Conservation (phyloP, 73 alveolate genomes). For the Tetrahymena malaccensis region DNA sequence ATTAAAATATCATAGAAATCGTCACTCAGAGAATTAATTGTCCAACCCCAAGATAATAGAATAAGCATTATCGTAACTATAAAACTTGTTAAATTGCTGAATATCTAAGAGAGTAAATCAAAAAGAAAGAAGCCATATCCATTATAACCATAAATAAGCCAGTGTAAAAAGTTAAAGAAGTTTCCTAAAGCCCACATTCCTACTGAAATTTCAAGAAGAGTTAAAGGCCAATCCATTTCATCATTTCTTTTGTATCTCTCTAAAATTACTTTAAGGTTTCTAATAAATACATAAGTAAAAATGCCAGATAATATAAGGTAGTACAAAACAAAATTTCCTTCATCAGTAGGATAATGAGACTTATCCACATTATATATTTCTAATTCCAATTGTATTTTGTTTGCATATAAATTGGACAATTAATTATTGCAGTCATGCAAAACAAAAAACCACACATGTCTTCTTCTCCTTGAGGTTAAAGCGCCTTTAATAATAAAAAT, state of each 20-base stretch:
- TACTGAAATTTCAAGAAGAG: not conserved
- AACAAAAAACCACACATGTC: not conserved
- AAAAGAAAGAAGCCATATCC: not conserved
- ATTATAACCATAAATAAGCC: not conserved
- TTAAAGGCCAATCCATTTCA: not conserved
- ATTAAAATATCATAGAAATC: not conserved
- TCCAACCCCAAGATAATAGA: not conserved
- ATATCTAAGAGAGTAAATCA: not conserved
- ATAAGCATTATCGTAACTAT: not conserved
- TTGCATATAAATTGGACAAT: not conserved
- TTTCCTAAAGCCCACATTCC: not conserved
- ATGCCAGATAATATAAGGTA: not conserved
- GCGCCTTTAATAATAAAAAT: not conserved
- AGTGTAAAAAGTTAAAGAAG: not conserved
- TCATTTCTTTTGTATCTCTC: not conserved
- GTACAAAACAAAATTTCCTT: not conserved
- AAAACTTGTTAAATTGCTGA: not conserved
- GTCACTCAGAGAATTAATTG: not conserved
- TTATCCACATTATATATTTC: not conserved
- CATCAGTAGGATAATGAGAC: not conserved
- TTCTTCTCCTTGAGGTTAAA: not conserved
- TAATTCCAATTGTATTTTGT: not conserved
- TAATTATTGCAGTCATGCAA: not conserved
- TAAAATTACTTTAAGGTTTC: not conserved
- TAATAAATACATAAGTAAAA: not conserved